Base-by-base conservation (phyloP, 441 rosid species). In the Populus trichocarpa region DNA sequence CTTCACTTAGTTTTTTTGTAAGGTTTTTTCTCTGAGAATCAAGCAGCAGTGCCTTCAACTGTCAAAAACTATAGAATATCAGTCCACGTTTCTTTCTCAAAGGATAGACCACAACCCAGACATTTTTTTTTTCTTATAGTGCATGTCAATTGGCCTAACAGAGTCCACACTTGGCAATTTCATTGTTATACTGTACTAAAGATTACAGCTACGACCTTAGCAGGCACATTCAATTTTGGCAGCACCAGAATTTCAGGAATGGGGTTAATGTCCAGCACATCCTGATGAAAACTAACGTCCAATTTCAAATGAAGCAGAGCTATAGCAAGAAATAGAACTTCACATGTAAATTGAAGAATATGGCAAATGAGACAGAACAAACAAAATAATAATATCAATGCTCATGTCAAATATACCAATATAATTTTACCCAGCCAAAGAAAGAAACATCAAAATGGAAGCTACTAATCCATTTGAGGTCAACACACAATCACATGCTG, bases 21-120 rank as follows among this genome's bases (percentile, higher is more conserved):
- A 95, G 98, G 82, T 84, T 92, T 30, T 84, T 79, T 83, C 99
- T 93, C 75, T 92, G 96, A 20, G 91, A 84, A 83, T 92, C 97
- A 35, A 85, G 86, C 40, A 92, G 89, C 75, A 95, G 82, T 68
- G 89, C 74, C 80, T 86, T 90, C 85, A 95, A 82, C 99, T 93
- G 85, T 77, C 50, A 68, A 22, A 30, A 30, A 59, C 36, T 57
- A 36, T 11, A 66, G 46, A 73, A 75, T 9, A 67, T 26, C 61
- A 53, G 61, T 53, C 32, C 61, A 1, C 9, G 8, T 53, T 18
- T 53, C 22, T 53, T 53, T 53, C 32, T 53, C 61, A 16, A 67
- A 25, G 36, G 63, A 38, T 18, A 36, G 23, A 35, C 12, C 20
- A 42, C 28, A 67, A 6, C 30, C 77, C 7, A 13, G n/a, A 1